Base-by-base conservation (phyloP, 139 green algal genomes). In the Chloropicon primus region DNA sequence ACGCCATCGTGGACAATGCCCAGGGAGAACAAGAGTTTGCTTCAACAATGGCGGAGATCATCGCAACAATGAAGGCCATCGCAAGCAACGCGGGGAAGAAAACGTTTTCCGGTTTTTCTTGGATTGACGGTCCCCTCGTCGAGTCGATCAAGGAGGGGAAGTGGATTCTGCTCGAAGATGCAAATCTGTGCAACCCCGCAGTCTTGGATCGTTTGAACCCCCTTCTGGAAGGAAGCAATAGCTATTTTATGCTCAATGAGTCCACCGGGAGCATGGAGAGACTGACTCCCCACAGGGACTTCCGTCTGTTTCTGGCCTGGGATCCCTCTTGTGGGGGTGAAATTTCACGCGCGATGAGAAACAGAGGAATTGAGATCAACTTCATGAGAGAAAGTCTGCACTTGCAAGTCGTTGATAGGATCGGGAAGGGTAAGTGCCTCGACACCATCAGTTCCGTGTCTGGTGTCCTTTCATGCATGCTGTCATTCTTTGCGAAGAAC, bases 131-230 rank as follows among this genome's bases (percentile, higher is more conserved):
- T 22, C 86, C 82, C 10, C 84, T 99, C 29, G 90, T 93, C 0
- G 82, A 83, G 1, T 93, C 94, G 1, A 86, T 97, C 10, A 84
- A 93, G 80, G 72, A 82, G 5, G 94, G 94, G 25, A 85, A 88
- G 22, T 98, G 94, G 96, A 89, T 99, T 41, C 85, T 99, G 72
- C 88, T 99, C 71, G 93, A 98, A 75, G 94, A 94, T 77, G 95
- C 96, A 25, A 98, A 98, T 84, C 83, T 97, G 79, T 97, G 92
- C 87, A 96, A 94, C 79, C 89, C 96, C 2, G 94, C 92, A 0
- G 94, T 99, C 10, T 85, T 99, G 74, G 96, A 99, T 85, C 85
- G 96, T 2, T 87, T 99, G 25, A 99, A 99, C 82, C 87, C 93
- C 0, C 85, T 99, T 80, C 86, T 99, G 73, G 96, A 99, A 85